phyloP scores from a whole-genome alignment of 2,329 filamentous ascomycete genomes.

The Immersiporthe knoxdaviesiana region DNA sequence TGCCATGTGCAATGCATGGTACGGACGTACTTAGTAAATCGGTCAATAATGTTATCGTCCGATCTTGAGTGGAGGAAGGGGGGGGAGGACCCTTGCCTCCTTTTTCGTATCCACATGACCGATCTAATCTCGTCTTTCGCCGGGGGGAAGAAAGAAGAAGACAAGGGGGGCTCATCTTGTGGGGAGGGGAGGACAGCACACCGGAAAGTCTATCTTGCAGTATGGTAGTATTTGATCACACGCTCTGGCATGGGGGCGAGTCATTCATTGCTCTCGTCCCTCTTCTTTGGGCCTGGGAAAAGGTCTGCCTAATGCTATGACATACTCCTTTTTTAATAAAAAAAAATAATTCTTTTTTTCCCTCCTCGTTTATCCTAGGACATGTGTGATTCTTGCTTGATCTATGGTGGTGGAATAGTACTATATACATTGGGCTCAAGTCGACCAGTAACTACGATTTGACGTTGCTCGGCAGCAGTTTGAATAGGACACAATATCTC shows the following conservation, averaged over 20 bases:
- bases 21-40: too few relatives aligned
- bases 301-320: too few relatives aligned
- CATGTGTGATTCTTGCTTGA: too few relatives aligned
- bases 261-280: neutral
- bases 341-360: too few relatives aligned
- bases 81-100: neutral
- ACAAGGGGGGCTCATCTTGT: neutral
- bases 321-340: too few relatives aligned
- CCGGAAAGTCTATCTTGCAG: slow-evolving; percentile 15
- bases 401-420: too few relatives aligned
- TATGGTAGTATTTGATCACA: neutral
- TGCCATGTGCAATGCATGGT: neutral
- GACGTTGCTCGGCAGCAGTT: too few relatives aligned
- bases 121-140: neutral
- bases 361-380: too few relatives aligned
- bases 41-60: neutral
- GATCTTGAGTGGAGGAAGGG: too few relatives aligned
- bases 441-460: too few relatives aligned
- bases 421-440: too few relatives aligned
- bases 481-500: too few relatives aligned
- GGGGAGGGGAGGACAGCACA: neutral
- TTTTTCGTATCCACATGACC: neutral
- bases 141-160: neutral
- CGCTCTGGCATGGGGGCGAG: neutral
- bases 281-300: neutral